Conservation (phyloP, 495 filamentous ascomycete species). For the Penicillium pulvis region DNA sequence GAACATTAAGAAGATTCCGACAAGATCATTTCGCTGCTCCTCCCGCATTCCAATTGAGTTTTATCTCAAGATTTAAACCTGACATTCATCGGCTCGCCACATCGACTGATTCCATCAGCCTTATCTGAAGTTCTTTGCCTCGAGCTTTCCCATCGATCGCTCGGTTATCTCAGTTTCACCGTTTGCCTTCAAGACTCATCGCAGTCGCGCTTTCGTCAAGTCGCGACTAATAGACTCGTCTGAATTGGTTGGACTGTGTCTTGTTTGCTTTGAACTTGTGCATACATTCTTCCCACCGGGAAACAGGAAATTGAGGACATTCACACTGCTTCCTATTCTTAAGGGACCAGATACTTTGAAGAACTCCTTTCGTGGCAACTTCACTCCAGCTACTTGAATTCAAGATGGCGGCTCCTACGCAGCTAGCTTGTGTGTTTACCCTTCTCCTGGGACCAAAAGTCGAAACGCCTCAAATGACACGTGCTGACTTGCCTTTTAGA, state of each 20-base stretch:
- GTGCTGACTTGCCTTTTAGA: constrained; percentile 46
- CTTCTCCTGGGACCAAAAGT: constrained; percentile 1
- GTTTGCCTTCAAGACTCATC: background rate
- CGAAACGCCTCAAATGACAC: background rate
- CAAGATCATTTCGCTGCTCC: constrained; percentile 10
- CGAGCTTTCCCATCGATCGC: background rate
- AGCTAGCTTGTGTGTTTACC: constrained; percentile 75
- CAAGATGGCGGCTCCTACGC: constrained; percentile 80
- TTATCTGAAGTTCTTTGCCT: background rate
- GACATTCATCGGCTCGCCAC: constrained; percentile 12
- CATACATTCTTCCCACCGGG: background rate
- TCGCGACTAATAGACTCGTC: constrained; percentile 9
- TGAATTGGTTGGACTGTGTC: background rate
- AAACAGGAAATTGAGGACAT: background rate
- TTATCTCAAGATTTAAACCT: constrained; percentile 6
- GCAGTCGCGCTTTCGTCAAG: background rate
- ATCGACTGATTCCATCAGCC: constrained; percentile 6
- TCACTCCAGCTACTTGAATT: constrained; percentile 24
- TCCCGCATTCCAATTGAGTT: constrained; percentile 27
- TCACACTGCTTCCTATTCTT: background rate
- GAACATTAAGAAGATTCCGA: constrained; percentile 26
- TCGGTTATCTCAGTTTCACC: constrained; percentile 4
- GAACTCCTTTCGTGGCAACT: constrained; percentile 14
- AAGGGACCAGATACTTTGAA: constrained; percentile 6
- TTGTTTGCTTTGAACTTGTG: constrained; percentile 9